Conservation (phyloP, 495 filamentous ascomycete genomes). For the Daldinia decipiens region DNA sequence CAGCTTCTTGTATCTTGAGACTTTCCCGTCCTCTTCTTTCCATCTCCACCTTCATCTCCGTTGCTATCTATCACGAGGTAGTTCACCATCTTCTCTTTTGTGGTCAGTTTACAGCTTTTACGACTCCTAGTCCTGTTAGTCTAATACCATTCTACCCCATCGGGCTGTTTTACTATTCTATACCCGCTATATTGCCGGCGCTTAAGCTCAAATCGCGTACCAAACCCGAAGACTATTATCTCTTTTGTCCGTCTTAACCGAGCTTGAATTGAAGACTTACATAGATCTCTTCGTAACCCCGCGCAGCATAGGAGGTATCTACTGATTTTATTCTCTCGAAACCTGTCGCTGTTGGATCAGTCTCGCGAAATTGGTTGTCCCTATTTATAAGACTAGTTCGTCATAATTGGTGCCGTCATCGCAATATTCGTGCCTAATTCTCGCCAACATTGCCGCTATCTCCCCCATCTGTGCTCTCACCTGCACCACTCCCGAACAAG, state of each 20-base stretch:
- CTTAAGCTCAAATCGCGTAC: constrained; percentile 20
- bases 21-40: constrained; percentile 25
- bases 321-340: background rate
- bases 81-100: background rate
- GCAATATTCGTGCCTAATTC: background rate
- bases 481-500: constrained; percentile 16
- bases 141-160: constrained; percentile 3
- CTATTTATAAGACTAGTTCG: background rate
- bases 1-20: constrained; percentile 15
- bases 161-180: background rate
- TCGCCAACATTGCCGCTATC: background rate
- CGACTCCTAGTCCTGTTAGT: background rate
- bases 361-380: background rate
- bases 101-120: background rate
- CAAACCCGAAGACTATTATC: constrained; percentile 2
- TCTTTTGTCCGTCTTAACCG: constrained; percentile 2
- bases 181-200: constrained; percentile 12
- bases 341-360: background rate
- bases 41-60: constrained; percentile 15
- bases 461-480: background rate
- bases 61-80: background rate
- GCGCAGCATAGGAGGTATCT: background rate
- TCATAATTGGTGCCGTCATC: background rate
- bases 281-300: constrained; percentile 5
- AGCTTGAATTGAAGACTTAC: constrained; percentile 13